These are phyloP conservation scores for Bacidia gigantensis DNA, from an alignment of 495 filamentous ascomycete species.

Conservation along the genomic window DNA sequence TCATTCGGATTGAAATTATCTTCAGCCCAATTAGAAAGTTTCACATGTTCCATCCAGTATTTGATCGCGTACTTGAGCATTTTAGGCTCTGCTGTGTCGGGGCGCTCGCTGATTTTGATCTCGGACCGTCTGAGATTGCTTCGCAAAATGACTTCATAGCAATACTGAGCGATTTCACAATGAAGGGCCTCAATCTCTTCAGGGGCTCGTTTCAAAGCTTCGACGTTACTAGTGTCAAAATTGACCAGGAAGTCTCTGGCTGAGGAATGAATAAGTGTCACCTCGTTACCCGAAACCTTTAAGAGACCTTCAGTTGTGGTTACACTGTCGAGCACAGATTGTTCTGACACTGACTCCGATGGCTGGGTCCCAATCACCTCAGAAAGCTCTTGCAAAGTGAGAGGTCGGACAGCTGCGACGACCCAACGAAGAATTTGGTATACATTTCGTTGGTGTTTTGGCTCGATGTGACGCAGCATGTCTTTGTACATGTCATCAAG, in stretches of 20 bases:
- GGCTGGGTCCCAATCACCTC: no score
- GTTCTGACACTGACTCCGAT: no score
- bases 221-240: no score
- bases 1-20: no score
- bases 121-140: neutral
- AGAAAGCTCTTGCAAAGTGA: no score
- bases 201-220: no score
- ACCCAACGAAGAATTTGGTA: neutral
- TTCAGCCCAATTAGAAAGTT: no score
- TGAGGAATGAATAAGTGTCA: neutral
- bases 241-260: neutral
- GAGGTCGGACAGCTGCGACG: no score
- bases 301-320: no score
- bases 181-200: neutral
- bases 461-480: neutral
- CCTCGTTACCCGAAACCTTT: no score
- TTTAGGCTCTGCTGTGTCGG: neutral
- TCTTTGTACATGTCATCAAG: neutral
- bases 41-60: neutral
- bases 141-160: neutral
- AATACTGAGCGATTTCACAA: neutral
- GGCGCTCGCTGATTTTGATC: neutral
- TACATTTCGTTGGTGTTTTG: neutral
- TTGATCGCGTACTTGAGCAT: neutral
- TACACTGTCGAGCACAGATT: no score